phyloP scores from a whole-genome alignment of 495 filamentous ascomycete species.

The Xylaria sp. region DNA sequence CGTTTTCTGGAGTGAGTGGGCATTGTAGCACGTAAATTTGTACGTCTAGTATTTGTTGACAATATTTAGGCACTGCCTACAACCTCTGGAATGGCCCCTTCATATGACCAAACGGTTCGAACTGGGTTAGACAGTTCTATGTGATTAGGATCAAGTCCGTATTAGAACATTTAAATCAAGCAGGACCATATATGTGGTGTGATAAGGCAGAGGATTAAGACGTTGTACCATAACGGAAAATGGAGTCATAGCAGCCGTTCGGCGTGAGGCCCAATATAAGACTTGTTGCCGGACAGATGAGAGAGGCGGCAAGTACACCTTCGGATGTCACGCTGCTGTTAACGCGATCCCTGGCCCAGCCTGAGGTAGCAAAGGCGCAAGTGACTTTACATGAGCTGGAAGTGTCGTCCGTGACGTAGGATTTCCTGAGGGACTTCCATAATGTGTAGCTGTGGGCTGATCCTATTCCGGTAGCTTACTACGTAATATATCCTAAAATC shows the following conservation, averaged over 20 bases:
- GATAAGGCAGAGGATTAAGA: neutral
- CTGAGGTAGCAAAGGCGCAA: neutral
- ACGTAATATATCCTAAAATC: neutral
- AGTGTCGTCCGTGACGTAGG: neutral
- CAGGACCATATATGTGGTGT: neutral
- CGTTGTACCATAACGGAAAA: neutral
- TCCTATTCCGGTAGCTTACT: neutral
- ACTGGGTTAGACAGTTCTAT: neutral
- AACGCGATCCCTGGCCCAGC: neutral
- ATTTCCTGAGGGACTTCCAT: neutral
- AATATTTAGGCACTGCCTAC: neutral
- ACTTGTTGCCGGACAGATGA: neutral
- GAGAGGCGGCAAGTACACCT: neutral
- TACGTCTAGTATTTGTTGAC: neutral
- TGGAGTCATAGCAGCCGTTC: neutral
- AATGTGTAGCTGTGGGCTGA: neutral
- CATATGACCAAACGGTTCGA: neutral
- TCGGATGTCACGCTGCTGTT: neutral
- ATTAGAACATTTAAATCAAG: neutral
- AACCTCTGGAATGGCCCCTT: neutral
- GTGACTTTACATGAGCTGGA: neutral
- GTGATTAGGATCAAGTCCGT: neutral
- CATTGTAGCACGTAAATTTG: neutral
- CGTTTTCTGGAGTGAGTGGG: neutral
- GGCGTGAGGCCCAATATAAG: neutral